Base-by-base conservation (phyloP, 768 basidiomycete genomes). In the Podaxis carcinomalis region DNA sequence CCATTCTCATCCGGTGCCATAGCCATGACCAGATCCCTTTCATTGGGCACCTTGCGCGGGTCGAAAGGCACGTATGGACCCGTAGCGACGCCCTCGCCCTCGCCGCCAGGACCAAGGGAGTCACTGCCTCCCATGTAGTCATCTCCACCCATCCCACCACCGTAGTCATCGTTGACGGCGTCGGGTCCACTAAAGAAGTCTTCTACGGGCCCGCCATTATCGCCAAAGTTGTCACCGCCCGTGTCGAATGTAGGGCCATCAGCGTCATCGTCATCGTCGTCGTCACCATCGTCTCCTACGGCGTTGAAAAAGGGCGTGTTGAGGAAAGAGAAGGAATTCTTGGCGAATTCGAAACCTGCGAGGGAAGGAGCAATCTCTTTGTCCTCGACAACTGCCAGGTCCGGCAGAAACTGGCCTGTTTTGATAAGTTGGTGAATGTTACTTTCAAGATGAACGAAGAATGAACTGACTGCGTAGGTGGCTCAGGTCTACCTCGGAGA, bases 341-440 rank as follows among this genome's bases (percentile, higher is more conserved):
- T 87, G 21, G 87, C 82, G 74, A 98, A 98, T 3, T 88, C 84
- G 75, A 98, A 98, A 27, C 80, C 84, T 9, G 83, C 78, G 5
- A 98, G 79, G 2, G 93, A 92, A 59, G 88, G 87, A 1, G 90
- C 89, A 56, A 98, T 94, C 32, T 85, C 86, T 64, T 81, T 88
- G 60, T 82, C 78, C 36, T 89, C 82, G 13, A 95, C 73, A 14
- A 77, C 71, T 11, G 82, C 77, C 19, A 91, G 71, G 63, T 90
- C 82, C 0, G 92, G 90, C 27, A 97, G 72, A 74, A 92, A 95
- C 50, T 88, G 80, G 69, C 74, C 88, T 90, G 64, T 4, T 59
- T 11, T 21, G 1, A 21, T 21, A 28, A 51, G 65, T 16, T 67
- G 65, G 59, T 16, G 28, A 56, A 10, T 7, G 32, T 7, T 14